These are phyloP conservation scores for Nematocida sp. DNA, from an alignment of 371 early-diverging fungal species.

Conservation along the genomic window DNA sequence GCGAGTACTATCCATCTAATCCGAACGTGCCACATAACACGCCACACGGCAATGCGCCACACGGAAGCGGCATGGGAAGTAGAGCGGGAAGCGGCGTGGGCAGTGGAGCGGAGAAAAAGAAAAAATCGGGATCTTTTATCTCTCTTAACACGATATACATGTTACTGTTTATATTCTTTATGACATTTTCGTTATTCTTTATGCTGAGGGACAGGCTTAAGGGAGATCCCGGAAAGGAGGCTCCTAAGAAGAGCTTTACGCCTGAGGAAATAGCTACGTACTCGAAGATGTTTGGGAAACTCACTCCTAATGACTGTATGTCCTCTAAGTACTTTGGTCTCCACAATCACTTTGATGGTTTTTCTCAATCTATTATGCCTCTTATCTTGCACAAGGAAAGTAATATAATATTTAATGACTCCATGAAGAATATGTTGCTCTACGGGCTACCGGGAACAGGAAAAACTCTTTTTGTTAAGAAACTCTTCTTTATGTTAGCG, in stretches of 20 bases:
- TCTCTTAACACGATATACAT: background rate
- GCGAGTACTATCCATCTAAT: background rate
- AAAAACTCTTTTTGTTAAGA: slow-evolving; percentile 60
- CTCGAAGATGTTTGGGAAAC: background rate
- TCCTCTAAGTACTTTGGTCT: slow-evolving; percentile 21
- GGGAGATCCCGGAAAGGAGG: background rate
- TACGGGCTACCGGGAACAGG: slow-evolving; percentile 65
- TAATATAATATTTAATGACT: slow-evolving; percentile 3
- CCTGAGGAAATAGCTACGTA: background rate
- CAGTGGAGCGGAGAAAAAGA: no score
- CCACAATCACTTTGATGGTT: slow-evolving; percentile 21
- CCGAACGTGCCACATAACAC: no score
- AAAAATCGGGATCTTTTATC: background rate
- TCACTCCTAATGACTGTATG: slow-evolving; percentile 37
- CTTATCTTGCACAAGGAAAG: slow-evolving; percentile 1
- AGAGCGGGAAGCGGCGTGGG: no score
- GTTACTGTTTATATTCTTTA: background rate
- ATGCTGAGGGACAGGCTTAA: no score
- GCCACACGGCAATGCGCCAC: no score
- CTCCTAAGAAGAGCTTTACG: no score
- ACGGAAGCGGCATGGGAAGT: no score
- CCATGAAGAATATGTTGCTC: slow-evolving; percentile 53
- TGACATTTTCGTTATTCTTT: no score
- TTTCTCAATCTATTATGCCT: slow-evolving; percentile 14
- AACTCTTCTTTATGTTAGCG: slow-evolving; percentile 45